Base-by-base conservation (phyloP, 768 basidiomycete genomes). In the Pleurotus cornucopiae region DNA sequence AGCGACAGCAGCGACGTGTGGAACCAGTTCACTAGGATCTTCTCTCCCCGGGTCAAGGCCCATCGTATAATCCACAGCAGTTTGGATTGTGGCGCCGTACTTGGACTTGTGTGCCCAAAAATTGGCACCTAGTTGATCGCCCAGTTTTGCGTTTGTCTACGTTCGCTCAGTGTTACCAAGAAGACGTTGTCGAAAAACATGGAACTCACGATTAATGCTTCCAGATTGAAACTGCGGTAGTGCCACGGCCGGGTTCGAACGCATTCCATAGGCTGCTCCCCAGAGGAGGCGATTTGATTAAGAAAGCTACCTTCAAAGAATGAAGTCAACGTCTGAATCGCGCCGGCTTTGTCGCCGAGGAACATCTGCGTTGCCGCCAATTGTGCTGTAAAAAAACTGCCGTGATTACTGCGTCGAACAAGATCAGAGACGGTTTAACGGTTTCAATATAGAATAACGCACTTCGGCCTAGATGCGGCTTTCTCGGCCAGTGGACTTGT, bases 231-330 rank as follows among this genome's bases (percentile, higher is more conserved):
- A 48, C 72, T 75, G 5, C 82, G 75, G 62, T 85, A 85, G 61
- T 84, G 83, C 61, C 64, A 79, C 4, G 83, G 82, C 11, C 78
- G 70, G 4, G 81, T 79, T 14, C 83, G 76, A 14, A 77, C 69
- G 3, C 80, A 74, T 63, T 84, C 83, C 47, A 82, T 76, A 5
- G 82, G 83, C 64, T 84, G 79, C 61, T 84, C 83, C 4, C 83
- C 82, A 44, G 71, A 73, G 3, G 68, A 68, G 1, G 76, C 76
- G 34, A 84, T 73, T 60, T 84, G 82, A 46, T 79, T 74, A 40
- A 63, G 61, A 60, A 76, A 84, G 46, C 66, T 66, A 44, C 66
- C 61, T 12, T 58, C 60, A 64, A 80, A 82, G 63, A 76, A 84
- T 3, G 64, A 47, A 20, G 73, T 60, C 18, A 83, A 62, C 12